Percentiles rank a stretch among this genome's conserved stretches.
phyloP scores from a whole-genome alignment of 1,284 basidiomycete species.

The Salmacisia buchloeana region DNA sequence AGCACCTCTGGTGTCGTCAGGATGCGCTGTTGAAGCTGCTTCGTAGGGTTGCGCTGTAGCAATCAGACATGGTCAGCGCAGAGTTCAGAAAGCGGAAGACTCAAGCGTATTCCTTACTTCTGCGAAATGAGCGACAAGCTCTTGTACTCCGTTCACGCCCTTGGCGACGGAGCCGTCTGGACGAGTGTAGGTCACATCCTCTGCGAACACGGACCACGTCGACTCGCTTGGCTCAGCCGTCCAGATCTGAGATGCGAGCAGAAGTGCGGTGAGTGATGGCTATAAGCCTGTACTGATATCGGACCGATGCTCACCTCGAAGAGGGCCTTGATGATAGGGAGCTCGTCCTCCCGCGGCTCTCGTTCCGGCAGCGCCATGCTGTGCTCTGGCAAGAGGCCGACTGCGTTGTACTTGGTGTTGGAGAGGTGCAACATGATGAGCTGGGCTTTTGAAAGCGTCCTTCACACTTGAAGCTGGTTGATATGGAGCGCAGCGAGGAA shows the following conservation, averaged over 20 bases:
- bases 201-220: background rate
- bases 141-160: background rate
- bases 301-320: slow-evolving; percentile 20
- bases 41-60: background rate
- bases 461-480: too few relatives aligned
- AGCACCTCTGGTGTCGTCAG: slow-evolving; percentile 44
- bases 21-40: slow-evolving; percentile 32
- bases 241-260: background rate
- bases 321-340: slow-evolving; percentile 30
- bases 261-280: background rate
- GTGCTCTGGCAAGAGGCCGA: slow-evolving; percentile 46
- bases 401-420: slow-evolving; percentile 45
- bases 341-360: slow-evolving; percentile 32
- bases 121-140: background rate
- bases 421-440: slow-evolving; percentile 31
- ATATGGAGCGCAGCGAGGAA: background rate
- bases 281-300: background rate
- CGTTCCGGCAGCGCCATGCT: slow-evolving; percentile 47
- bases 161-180: background rate
- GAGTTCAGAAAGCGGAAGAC: background rate
- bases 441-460: background rate
- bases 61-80: background rate
- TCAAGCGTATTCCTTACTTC: background rate
- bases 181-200: slow-evolving; percentile 6
- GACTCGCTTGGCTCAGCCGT: slow-evolving; percentile 6